Conservation (phyloP, 345 rosid genomes). For the Eucalyptus curtisii region DNA sequence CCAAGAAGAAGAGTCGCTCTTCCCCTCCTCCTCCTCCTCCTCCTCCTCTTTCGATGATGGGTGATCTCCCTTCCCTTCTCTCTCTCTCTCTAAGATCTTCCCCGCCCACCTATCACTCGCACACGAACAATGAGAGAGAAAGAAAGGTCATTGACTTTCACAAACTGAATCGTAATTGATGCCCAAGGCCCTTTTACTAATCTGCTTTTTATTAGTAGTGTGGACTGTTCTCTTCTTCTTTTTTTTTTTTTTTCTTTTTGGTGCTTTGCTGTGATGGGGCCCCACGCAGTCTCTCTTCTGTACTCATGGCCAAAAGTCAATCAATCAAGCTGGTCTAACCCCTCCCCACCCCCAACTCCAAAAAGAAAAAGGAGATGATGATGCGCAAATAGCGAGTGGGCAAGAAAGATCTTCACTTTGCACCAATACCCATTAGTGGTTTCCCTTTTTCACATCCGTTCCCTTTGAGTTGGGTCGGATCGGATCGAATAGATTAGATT, state of each 20-base stretch:
- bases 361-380: not conserved
- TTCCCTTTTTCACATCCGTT: not conserved
- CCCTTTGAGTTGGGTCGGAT: not conserved
- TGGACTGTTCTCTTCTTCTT: not conserved
- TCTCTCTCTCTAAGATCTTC: not conserved
- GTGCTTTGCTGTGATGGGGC: not conserved
- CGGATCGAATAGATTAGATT: not conserved
- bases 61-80: not conserved
- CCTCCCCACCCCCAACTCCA: not conserved
- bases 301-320: not conserved
- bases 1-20: not conserved
- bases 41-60: not conserved
- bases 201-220: not conserved
- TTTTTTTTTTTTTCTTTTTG: accelerated
- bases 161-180: not conserved
- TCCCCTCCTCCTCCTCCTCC: not conserved
- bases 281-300: not conserved
- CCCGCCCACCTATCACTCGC: not conserved
- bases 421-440: not conserved
- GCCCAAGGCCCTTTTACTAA: not conserved
- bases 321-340: not conserved
- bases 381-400: not conserved
- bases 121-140: not conserved
- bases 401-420: not conserved
- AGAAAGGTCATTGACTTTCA: constrained; percentile 1